A percentile compares a stretch with the other conserved stretches of the same genome.
phyloP scores from a whole-genome alignment of 2,329 filamentous ascomycete genomes.

The Colletotrichum lupini region DNA sequence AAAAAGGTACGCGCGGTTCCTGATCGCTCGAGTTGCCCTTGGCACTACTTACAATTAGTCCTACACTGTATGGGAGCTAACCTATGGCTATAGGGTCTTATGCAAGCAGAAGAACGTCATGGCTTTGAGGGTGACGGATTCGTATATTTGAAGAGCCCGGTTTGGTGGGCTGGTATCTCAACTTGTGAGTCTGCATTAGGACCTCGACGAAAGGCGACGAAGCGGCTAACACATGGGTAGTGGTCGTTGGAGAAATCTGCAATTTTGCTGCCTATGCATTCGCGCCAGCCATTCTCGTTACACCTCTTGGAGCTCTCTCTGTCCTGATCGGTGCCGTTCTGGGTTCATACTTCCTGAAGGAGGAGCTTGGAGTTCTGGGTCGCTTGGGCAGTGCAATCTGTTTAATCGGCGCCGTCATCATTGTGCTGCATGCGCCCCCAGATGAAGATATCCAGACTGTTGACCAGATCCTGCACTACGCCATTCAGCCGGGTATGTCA shows the following conservation, averaged over 20 bases:
- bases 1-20: conserved; percentile 79
- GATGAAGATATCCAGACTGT: conserved; percentile 93
- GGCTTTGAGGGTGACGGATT: conserved; percentile 98
- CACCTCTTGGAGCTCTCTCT: conserved; percentile 90
- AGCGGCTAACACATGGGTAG: conserved; percentile 54
- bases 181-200: conserved; percentile 72
- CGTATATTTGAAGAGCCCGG: conserved; percentile 91
- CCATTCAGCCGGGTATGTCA: conserved; percentile 84
- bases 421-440: conserved; percentile 95
- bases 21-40: conserved; percentile 1
- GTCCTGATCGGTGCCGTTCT: conserved; percentile 95
- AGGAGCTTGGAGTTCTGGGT: conserved; percentile 89
- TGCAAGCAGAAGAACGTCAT: conserved; percentile 89
- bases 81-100: conserved; percentile 73
- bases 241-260: conserved; percentile 92
- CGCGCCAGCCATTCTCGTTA: conserved; percentile 97
- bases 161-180: conserved; percentile 96
- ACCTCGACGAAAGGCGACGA: neutral
- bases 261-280: conserved; percentile 99
- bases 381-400: conserved; percentile 97
- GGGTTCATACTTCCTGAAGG: conserved; percentile 92
- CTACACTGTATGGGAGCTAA: conserved; percentile 34
- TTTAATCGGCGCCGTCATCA: conserved; percentile 94
- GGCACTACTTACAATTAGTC: neutral
- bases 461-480: conserved; percentile 90